Evolutionary conservation across 805 yeast genomes (phyloP).

Genomic region (Yarrowia porcina): DNA sequence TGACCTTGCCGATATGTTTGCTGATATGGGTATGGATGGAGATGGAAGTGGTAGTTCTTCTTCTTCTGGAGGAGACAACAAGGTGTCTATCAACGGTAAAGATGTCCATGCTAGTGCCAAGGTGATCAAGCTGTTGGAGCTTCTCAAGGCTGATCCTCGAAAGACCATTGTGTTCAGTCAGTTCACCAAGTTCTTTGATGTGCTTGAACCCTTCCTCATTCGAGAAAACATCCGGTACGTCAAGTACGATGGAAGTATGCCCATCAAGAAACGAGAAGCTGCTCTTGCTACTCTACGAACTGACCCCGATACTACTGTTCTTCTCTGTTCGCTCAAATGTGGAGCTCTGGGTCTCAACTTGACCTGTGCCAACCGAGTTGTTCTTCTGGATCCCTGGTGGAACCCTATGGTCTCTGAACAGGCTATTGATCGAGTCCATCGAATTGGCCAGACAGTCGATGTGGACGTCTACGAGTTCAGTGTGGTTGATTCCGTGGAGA

Average conservation of each 20-base stretch:
- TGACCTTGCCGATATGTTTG: constrained; percentile 35
- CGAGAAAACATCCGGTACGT: constrained; percentile 38
- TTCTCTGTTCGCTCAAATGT: constrained; percentile 45
- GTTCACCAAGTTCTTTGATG: constrained; percentile 41
- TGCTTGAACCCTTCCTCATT: constrained; percentile 36
- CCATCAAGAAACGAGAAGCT: constrained; percentile 35
- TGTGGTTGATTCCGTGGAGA: constrained; percentile 44
- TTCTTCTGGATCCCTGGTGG: constrained; percentile 50
- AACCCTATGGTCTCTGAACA: constrained; percentile 51
- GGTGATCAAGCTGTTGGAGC: constrained; percentile 37
- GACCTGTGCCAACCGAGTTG: constrained; percentile 44
- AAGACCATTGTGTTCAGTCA: constrained; percentile 49
- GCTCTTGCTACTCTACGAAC: constrained; percentile 37
- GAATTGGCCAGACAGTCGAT: constrained; percentile 46
- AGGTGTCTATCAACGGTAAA: constrained; percentile 27
- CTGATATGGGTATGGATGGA: constrained; percentile 30
- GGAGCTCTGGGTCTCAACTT: constrained; percentile 48
- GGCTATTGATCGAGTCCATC: constrained; percentile 51
- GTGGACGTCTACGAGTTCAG: constrained; percentile 48
- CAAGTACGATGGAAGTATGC: constrained; percentile 42
- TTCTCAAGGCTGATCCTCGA: constrained; percentile 38
- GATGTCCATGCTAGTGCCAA: constrained; percentile 39
- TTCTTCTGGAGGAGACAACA: constrained; percentile 29
- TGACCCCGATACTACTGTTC: constrained; percentile 36
- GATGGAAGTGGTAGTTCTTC: neutral